These are phyloP conservation scores for Neofusicoccum cordaticola DNA, from an alignment of 2,329 filamentous ascomycete species.

Conservation along the genomic window DNA sequence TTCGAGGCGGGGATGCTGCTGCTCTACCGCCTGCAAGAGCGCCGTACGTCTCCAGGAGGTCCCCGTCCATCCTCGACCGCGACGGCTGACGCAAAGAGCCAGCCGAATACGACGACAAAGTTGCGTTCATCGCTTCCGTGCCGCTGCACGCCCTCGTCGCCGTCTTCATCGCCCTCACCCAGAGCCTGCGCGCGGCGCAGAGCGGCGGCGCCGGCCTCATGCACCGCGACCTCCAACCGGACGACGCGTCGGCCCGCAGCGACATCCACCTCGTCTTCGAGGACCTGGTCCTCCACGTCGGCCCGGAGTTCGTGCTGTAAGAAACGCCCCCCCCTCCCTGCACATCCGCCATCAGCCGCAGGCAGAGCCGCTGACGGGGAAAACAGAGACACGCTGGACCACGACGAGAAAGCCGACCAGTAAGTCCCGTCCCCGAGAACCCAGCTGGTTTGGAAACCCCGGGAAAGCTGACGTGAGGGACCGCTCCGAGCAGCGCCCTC, in stretches of 20 bases:
- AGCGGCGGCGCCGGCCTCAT: constrained; percentile 7
- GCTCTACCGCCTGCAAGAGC: constrained; percentile 1
- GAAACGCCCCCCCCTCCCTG: background rate
- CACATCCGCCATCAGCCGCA: too few species aligned
- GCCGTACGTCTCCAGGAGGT: background rate
- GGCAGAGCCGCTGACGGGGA: background rate
- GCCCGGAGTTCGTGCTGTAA: constrained; percentile 8
- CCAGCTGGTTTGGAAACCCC: background rate
- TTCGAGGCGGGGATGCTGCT: constrained; percentile 10
- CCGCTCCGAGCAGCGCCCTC: background rate
- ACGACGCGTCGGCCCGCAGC: background rate
- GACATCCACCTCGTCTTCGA: constrained; percentile 15
- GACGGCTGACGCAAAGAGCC: background rate
- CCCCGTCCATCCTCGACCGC: background rate
- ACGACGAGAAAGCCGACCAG: constrained; percentile 1
- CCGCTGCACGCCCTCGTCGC: background rate
- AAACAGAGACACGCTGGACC: background rate
- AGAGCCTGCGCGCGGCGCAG: constrained; percentile 1
- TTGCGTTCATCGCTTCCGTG: background rate
- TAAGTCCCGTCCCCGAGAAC: background rate
- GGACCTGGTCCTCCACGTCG: background rate
- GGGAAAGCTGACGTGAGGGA: background rate
- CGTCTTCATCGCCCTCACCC: background rate
- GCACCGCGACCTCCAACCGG: background rate
- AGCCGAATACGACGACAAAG: constrained; percentile 6